Evolutionary conservation across 2,329 filamentous ascomycete species (phyloP).

Genomic region (Fusarium xylarioides): DNA sequence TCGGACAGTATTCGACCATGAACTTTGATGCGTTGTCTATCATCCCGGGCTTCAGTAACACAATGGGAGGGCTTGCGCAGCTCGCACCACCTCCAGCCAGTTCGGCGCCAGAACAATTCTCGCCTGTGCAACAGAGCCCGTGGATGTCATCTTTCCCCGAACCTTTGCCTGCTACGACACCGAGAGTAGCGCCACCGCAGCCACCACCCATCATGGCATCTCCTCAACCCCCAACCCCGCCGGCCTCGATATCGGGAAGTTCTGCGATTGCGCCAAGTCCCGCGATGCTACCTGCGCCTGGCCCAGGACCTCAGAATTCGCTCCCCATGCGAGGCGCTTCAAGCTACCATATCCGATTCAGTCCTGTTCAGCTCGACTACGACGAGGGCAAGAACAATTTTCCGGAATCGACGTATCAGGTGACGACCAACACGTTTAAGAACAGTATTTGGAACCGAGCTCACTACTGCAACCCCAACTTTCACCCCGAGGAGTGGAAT

Average conservation of each 20-base stretch:
- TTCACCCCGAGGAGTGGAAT: conserved; percentile 56
- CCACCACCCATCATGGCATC: conserved; percentile 46
- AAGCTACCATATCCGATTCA: conserved; percentile 58
- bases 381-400: conserved; percentile 57
- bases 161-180: conserved; percentile 32
- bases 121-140: conserved; percentile 48
- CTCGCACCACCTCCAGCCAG: conserved; percentile 47
- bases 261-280: conserved; percentile 30
- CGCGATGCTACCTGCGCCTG: conserved; percentile 32
- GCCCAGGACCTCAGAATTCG: conserved; percentile 18
- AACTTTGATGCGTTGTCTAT: conserved; percentile 57
- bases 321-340: conserved; percentile 22
- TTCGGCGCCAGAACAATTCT: conserved; percentile 45
- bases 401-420: conserved; percentile 57
- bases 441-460: conserved; percentile 74
- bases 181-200: conserved; percentile 33
- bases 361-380: conserved; percentile 56
- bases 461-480: conserved; percentile 71
- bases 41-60: conserved; percentile 55
- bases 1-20: conserved; percentile 54
- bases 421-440: conserved; percentile 68
- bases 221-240: conserved; percentile 44
- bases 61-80: conserved; percentile 44
- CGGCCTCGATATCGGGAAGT: conserved; percentile 45
- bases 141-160: conserved; percentile 50